Percentiles rank a stretch among this genome's conserved stretches.
Conservation (phyloP, 73 alveolate species). For the Tetrahymena malaccensis region DNA sequence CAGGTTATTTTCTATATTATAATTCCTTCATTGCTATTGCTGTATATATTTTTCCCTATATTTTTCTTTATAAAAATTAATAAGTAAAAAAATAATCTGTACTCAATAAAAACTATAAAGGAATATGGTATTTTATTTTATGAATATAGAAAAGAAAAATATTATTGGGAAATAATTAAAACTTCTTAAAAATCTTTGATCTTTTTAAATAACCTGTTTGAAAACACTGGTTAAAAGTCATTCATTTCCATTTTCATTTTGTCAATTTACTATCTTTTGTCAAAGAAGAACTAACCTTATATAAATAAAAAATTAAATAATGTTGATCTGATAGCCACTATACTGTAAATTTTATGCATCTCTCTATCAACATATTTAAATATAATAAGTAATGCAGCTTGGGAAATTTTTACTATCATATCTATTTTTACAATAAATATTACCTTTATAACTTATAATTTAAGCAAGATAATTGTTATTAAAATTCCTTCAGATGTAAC, state of each 20-base stretch:
- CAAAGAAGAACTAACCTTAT: neutral
- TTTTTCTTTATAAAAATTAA: neutral
- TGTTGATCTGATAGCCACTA: neutral
- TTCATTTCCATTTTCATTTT: too few relatives aligned
- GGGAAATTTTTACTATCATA: neutral
- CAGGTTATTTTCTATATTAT: neutral
- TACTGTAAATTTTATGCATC: neutral
- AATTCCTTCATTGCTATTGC: neutral
- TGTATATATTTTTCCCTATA: neutral
- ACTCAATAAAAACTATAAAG: neutral
- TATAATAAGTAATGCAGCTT: neutral
- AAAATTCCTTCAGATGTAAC: neutral
- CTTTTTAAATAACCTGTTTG: neutral
- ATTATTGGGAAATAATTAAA: neutral
- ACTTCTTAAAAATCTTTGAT: neutral
- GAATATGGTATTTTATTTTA: neutral
- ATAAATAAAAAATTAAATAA: too few relatives aligned
- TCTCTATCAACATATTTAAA: neutral
- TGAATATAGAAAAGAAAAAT: neutral
- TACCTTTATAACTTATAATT: neutral
- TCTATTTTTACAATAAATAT: neutral
- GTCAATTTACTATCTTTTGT: too few relatives aligned
- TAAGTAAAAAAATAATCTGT: neutral
- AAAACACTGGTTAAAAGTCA: neutral
- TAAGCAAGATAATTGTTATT: too few relatives aligned